Evolutionary conservation across 2,329 filamentous ascomycete species (phyloP), one percentile per base, ranked within the genome.

Genomic region (Colletotrichum salicis): DNA sequence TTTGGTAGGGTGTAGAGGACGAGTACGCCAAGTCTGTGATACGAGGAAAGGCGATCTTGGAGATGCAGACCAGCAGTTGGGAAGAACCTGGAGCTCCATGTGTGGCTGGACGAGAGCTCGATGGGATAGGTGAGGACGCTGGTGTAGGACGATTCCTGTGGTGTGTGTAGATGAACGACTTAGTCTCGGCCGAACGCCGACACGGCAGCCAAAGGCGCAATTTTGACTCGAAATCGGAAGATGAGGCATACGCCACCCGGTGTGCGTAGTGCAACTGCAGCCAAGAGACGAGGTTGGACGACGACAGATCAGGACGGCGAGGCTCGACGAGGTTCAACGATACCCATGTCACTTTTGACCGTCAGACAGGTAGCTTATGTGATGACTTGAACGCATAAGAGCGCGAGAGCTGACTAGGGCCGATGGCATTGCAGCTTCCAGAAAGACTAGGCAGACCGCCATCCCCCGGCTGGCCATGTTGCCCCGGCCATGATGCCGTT

Each of bases 21-120:
- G 41, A 51, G 31, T 15, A 56, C 31, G 70, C 70, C 72, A 73
- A 74, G 72, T 70, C 62, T 69, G 66, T 74, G 70, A 74, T 72
- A 74, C 70, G 72, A 74, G 63, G 62, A 64, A 56, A 24, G 22
- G 11, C 27, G 70, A 64, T 69, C 65, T 69, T 64, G 65, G 54
- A 52, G 55, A 64, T 69, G 65, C 59, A 60, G 22, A 37, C 48
- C 29, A 69, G 55, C 59, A 60, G 64, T 55, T 54, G 22, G 59
- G 19, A 56, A 70, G 29, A 69, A 54, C 29, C 24, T 12, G 29
- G 54, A 37, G 54, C 45, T 31, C 4, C 10, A 15, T 19, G 58
- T 45, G 55, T 64, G 59, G 65, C 65, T 69, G 45, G 59, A 60
- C 33, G 55, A 27, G 24, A 48, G n/a, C 13, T 33, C 33, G 41